Conservation (phyloP, 805 yeast species). For the Barnettozyma sp. region DNA sequence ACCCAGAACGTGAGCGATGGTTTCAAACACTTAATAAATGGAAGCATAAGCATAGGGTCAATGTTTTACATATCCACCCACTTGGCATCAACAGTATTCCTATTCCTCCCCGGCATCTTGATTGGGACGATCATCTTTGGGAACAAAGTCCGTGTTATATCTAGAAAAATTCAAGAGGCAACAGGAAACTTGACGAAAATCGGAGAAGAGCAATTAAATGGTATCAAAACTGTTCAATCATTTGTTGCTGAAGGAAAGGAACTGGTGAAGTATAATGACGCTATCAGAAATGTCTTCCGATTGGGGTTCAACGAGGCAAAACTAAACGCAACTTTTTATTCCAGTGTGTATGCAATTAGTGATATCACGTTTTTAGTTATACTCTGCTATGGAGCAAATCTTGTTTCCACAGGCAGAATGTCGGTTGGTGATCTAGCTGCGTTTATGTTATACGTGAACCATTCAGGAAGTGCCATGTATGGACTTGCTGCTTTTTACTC, state of each 20-base stretch:
- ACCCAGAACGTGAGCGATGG: slow-evolving; percentile 94
- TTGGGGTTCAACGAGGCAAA: slow-evolving; percentile 77
- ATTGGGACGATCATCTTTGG: slow-evolving; percentile 80
- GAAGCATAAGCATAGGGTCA: slow-evolving; percentile 80
- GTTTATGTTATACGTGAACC: slow-evolving; percentile 92
- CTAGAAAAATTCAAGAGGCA: slow-evolving; percentile 76
- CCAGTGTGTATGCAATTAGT: slow-evolving; percentile 79
- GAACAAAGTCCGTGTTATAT: slow-evolving; percentile 63
- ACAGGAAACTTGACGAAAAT: slow-evolving; percentile 84
- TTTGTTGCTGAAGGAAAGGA: slow-evolving; percentile 86
- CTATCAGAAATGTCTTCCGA: slow-evolving; percentile 56
- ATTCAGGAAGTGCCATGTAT: slow-evolving; percentile 83
- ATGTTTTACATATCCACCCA: slow-evolving; percentile 83
- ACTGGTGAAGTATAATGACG: slow-evolving; percentile 65
- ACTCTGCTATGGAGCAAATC: slow-evolving; percentile 71
- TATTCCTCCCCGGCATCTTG: slow-evolving; percentile 76
- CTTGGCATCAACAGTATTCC: slow-evolving; percentile 69
- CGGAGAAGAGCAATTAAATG: slow-evolving; percentile 86
- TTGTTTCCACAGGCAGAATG: slow-evolving; percentile 69
- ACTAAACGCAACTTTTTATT: slow-evolving; percentile 69
- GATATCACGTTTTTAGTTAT: slow-evolving; percentile 72
- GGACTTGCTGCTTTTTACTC: slow-evolving; percentile 92
- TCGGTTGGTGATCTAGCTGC: slow-evolving; percentile 90
- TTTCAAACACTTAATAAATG: slow-evolving; percentile 70
- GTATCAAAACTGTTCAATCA: slow-evolving; percentile 82